These are phyloP conservation scores for Globisporangium echinulatum DNA, from an alignment of 352 stramenopile species.

Conservation along the genomic window DNA sequence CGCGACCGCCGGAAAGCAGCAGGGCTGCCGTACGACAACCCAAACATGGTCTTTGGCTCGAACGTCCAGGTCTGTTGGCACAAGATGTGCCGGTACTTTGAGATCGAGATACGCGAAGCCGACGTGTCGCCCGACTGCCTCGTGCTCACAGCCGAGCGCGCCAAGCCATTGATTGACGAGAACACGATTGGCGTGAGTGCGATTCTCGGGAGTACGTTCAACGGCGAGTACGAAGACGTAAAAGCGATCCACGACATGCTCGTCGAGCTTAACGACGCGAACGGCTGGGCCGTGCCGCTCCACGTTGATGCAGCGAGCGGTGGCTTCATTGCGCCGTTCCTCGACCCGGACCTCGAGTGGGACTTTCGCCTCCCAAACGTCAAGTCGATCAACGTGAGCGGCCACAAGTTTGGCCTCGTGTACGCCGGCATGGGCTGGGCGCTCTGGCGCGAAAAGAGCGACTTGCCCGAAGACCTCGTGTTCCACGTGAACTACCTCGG, in stretches of 20 bases:
- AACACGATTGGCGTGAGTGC: slow-evolving; percentile 90
- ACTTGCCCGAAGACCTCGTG: slow-evolving; percentile 83
- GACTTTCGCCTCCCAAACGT: slow-evolving; percentile 89
- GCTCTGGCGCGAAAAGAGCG: slow-evolving; percentile 75
- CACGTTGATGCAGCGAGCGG: slow-evolving; percentile 90
- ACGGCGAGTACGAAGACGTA: slow-evolving; percentile 91
- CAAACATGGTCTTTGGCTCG: slow-evolving; percentile 91
- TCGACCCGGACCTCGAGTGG: slow-evolving; percentile 84
- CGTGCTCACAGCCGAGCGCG: slow-evolving; percentile 78
- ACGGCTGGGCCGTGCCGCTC: slow-evolving; percentile 81
- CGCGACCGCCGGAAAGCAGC: slow-evolving; percentile 75
- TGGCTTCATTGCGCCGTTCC: slow-evolving; percentile 90
- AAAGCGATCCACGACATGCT: slow-evolving; percentile 88
- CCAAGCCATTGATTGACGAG: slow-evolving; percentile 78
- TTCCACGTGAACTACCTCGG: slow-evolving; percentile 92
- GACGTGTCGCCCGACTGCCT: slow-evolving; percentile 82
- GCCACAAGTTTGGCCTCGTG: slow-evolving; percentile 92
- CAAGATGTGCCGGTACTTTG: slow-evolving; percentile 94
- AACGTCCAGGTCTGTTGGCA: slow-evolving; percentile 93
- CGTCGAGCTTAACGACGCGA: slow-evolving; percentile 72
- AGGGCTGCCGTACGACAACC: slow-evolving; percentile 75
- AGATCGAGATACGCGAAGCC: slow-evolving; percentile 87
- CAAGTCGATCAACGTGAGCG: slow-evolving; percentile 92
- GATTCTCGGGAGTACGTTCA: slow-evolving; percentile 92
- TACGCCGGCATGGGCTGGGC: slow-evolving; percentile 93